Conservation (phyloP, 1,139 yeast genomes). For the Sugiyamaella castrensis region DNA sequence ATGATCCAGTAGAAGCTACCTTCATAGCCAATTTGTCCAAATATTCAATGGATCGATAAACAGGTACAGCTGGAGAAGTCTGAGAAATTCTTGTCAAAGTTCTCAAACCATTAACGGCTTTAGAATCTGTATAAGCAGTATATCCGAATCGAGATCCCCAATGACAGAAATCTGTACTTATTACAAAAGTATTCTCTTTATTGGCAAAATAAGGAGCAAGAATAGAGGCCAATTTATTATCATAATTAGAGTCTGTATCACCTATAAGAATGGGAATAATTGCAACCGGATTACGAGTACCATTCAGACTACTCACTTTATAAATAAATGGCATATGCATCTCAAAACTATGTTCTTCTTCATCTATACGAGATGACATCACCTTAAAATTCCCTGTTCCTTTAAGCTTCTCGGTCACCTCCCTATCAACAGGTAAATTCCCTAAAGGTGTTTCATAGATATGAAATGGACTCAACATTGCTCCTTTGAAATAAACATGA, state of each 20-base stretch:
- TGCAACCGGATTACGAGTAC: constrained; percentile 39
- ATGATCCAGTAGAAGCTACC: constrained; percentile 54
- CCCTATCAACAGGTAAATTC: constrained; percentile 59
- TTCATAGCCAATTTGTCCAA: constrained; percentile 71
- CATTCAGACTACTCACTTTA: constrained; percentile 39
- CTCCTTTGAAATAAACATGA: constrained; percentile 73
- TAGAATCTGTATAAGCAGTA: constrained; percentile 50
- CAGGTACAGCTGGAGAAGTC: constrained; percentile 40
- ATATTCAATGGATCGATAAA: constrained; percentile 67
- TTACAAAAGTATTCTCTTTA: constrained; percentile 62
- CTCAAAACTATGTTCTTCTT: constrained; percentile 89
- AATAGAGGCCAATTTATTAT: constrained; percentile 46
- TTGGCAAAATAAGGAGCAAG: constrained; percentile 57
- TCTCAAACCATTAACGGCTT: constrained; percentile 18
- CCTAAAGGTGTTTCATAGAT: constrained; percentile 83
- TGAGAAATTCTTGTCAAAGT: constrained; percentile 18
- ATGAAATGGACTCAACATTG: constrained; percentile 53
- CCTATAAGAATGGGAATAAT: constrained; percentile 84
- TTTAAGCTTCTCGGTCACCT: constrained; percentile 36
- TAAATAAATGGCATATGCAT: constrained; percentile 86
- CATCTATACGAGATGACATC: constrained; percentile 64
- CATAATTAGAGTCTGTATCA: constrained; percentile 49
- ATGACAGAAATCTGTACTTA: constrained; percentile 93
- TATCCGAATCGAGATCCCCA: constrained; percentile 87
- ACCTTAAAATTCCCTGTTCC: constrained; percentile 44